Percentiles rank a stretch among this genome's conserved stretches.
phyloP scores from a whole-genome alignment of 176 grass and related monocot genomes.

The Hordeum marinum region DNA sequence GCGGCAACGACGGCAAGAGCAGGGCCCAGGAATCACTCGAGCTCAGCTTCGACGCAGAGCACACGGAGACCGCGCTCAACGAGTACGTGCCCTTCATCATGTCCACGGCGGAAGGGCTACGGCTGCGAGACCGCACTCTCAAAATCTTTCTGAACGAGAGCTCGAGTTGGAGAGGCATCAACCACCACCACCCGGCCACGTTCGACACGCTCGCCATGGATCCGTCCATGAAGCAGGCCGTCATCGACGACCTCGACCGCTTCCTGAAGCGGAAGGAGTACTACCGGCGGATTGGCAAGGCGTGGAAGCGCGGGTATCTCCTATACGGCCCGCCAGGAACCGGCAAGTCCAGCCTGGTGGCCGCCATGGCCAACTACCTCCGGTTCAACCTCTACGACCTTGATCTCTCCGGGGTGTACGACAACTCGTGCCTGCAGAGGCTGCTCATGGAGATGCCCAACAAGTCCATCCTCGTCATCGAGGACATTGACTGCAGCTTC shows the following conservation, averaged over 20 bases:
- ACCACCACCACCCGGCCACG: no score
- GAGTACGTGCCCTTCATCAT: not conserved
- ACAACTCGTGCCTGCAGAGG: not conserved
- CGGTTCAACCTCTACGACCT: slow-evolving; percentile 26
- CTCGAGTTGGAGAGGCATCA: no score
- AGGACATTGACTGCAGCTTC: slow-evolving; percentile 26
- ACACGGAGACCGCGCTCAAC: not conserved
- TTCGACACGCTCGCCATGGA: no score
- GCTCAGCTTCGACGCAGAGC: not conserved
- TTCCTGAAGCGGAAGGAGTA: slow-evolving; percentile 16
- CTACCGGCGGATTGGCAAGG: slow-evolving; percentile 34
- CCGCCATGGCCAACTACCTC: slow-evolving; percentile 41
- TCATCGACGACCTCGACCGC: slow-evolving; percentile 23
- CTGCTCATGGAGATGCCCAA: not conserved
- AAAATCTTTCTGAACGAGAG: no score
- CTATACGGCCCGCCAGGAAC: slow-evolving; percentile 26
- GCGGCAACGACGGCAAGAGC: no score
- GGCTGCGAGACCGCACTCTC: no score
- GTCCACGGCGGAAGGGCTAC: no score
- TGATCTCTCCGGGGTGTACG: not conserved
- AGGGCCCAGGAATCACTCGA: not conserved
- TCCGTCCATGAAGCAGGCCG: not conserved
- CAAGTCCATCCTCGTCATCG: slow-evolving; percentile 14
- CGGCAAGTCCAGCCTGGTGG: slow-evolving; percentile 26
- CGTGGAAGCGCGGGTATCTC: slow-evolving; percentile 49